phyloP scores from a whole-genome alignment of 75 land plant species.

The Selaginella tamariscina region DNA sequence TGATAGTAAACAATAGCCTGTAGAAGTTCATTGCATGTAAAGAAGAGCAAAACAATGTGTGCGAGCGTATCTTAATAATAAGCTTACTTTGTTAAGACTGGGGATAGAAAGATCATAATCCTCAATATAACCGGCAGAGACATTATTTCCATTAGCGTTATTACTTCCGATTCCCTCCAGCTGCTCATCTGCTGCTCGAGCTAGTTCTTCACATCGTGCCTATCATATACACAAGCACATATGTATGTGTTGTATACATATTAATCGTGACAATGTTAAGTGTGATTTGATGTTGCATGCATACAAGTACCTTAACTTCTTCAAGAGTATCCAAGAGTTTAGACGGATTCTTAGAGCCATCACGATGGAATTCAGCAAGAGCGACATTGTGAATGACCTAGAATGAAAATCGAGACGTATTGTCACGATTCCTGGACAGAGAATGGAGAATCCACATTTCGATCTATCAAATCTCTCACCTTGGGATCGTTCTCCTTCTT shows the following conservation, averaged over 20 bases:
- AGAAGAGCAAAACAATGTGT: neutral
- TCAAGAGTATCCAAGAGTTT: constrained; percentile 59
- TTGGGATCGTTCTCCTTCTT: constrained; percentile 72
- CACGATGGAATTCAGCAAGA: constrained; percentile 56
- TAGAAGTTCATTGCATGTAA: neutral
- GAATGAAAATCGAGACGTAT: too few species aligned
- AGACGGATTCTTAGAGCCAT: constrained; percentile 74
- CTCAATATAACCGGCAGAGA: constrained; percentile 28
- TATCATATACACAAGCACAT: neutral
- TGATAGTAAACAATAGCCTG: constrained; percentile 77
- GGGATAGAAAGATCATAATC: constrained; percentile 78
- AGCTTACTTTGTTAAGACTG: constrained; percentile 59
- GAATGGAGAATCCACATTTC: neutral
- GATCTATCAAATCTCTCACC: constrained; percentile 25
- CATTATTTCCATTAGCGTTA: constrained; percentile 29
- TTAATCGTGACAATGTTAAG: neutral
- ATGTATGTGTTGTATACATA: constrained; percentile 1
- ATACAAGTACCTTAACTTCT: constrained; percentile 53
- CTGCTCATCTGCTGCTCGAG: constrained; percentile 53
- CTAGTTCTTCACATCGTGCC: constrained; percentile 55
- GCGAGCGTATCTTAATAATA: too few species aligned
- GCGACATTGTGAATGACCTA: constrained; percentile 92
- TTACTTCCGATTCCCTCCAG: constrained; percentile 25
- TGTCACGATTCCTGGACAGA: too few species aligned
- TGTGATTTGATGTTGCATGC: neutral